Conservation (phyloP, 176 grass and related monocot species). For the Eleusine coracana region DNA sequence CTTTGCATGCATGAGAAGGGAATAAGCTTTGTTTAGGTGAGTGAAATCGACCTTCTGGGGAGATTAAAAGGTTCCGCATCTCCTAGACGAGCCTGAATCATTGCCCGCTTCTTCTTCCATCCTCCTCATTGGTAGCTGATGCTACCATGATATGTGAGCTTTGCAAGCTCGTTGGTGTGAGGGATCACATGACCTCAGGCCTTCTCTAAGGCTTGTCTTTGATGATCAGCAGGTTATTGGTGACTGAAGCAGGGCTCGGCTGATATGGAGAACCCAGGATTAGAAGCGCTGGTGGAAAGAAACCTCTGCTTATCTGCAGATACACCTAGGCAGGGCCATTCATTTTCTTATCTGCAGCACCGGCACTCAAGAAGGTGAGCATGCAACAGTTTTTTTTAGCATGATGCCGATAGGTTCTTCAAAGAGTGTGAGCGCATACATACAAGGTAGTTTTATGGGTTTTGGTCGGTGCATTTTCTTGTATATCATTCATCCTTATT, state of each 20-base stretch:
- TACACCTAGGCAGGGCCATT: conserved; percentile 3
- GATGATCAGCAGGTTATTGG: conserved; percentile 38
- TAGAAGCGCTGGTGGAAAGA: conserved; percentile 17
- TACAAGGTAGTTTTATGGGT: not conserved
- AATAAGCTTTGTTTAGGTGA: conserved; percentile 4
- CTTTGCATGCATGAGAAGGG: not conserved
- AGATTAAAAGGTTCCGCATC: not conserved
- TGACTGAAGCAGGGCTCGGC: conserved; percentile 8
- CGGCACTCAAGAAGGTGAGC: conserved; percentile 53
- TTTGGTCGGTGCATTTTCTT: not conserved
- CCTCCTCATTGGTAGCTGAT: not conserved
- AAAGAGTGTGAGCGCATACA: not conserved
- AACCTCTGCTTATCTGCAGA: not conserved
- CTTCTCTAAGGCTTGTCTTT: conserved; percentile 14
- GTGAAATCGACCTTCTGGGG: not conserved
- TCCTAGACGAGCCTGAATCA: not conserved
- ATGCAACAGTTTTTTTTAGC: not conserved
- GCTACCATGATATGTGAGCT: conserved; percentile 3
- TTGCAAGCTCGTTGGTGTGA: not conserved
- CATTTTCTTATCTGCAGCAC: conserved; percentile 28
- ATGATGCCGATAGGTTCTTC: not conserved
- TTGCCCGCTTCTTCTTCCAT: not conserved
- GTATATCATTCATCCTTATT: not conserved
- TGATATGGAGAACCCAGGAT: conserved; percentile 19
- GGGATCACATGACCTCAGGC: not conserved